Percentiles rank a stretch among this genome's conserved stretches.
These are phyloP conservation scores for Nothophoma quercina DNA, from an alignment of 2,329 filamentous ascomycete genomes.

Conservation along the genomic window DNA sequence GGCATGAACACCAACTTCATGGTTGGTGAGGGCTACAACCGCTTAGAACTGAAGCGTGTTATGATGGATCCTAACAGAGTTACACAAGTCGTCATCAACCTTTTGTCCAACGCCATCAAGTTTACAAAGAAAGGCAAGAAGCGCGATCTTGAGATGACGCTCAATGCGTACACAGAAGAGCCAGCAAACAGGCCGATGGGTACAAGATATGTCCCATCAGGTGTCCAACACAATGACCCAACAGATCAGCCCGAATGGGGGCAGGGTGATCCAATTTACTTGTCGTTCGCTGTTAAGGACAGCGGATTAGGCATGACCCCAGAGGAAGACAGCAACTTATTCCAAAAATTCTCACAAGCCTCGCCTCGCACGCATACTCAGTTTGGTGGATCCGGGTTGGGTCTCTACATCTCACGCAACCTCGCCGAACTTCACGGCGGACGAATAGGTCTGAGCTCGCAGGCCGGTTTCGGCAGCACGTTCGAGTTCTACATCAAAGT, in stretches of 20 bases:
- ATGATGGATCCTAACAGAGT: slow-evolving; percentile 55
- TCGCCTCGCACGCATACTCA: slow-evolving; percentile 58
- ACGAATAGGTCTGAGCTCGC: slow-evolving; percentile 31
- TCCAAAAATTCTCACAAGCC: slow-evolving; percentile 17
- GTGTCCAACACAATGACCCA: slow-evolving; percentile 63
- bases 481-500: slow-evolving; percentile 36
- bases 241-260: slow-evolving; percentile 14
- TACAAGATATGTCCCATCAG: slow-evolving; percentile 42
- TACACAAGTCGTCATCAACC: slow-evolving; percentile 39
- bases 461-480: slow-evolving; percentile 29
- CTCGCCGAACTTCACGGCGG: slow-evolving; percentile 39
- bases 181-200: slow-evolving; percentile 17
- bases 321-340: slow-evolving; percentile 13
- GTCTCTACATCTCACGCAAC: slow-evolving; percentile 36
- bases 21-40: slow-evolving; percentile 51
- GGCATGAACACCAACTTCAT: slow-evolving; percentile 70
- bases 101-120: slow-evolving; percentile 45
- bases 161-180: slow-evolving; percentile 6
- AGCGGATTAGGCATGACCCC: slow-evolving; percentile 8
- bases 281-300: slow-evolving; percentile 17
- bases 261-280: slow-evolving; percentile 4
- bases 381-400: slow-evolving; percentile 33
- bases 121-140: slow-evolving; percentile 32
- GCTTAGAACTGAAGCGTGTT: slow-evolving; percentile 61
- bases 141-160: slow-evolving; percentile 11